Conservation (phyloP, 331 rosid genomes). For the Arachis monticola region DNA sequence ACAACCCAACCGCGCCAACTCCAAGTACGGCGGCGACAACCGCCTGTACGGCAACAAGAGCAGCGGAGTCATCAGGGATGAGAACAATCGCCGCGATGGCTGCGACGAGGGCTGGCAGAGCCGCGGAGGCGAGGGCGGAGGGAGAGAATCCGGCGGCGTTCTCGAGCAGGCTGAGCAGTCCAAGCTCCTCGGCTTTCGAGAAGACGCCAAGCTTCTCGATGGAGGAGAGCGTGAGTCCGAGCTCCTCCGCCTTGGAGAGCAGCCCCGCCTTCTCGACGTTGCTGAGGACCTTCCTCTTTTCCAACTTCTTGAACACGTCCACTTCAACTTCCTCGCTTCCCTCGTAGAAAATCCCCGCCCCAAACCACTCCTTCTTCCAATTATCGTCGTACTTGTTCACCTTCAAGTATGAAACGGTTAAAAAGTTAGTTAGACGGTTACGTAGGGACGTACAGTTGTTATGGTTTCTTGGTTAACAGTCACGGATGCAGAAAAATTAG, state of each 20-base stretch:
- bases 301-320: conserved; percentile 55
- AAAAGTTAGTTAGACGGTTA: background rate
- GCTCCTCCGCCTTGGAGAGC: conserved; percentile 80
- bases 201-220: conserved; percentile 85
- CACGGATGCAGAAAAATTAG: no score
- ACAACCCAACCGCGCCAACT: conserved; percentile 70
- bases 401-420: conserved; percentile 32
- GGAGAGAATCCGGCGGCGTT: conserved; percentile 60
- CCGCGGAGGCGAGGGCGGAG: conserved; percentile 68
- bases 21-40: conserved; percentile 68
- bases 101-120: conserved; percentile 71
- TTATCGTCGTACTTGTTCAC: conserved; percentile 79
- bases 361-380: conserved; percentile 95
- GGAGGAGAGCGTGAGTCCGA: conserved; percentile 86
- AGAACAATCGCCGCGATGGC: conserved; percentile 63
- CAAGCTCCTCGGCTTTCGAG: conserved; percentile 90
- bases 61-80: conserved; percentile 83
- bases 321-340: conserved; percentile 84
- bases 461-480: no score
- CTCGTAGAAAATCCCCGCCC: conserved; percentile 90
- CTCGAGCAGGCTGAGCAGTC: conserved; percentile 83
- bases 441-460: no score
- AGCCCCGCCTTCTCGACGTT: conserved; percentile 85
- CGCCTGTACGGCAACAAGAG: conserved; percentile 60
- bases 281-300: conserved; percentile 69